phyloP scores from a whole-genome alignment of 2,329 filamentous ascomycete genomes.

The Moelleriella libera region DNA sequence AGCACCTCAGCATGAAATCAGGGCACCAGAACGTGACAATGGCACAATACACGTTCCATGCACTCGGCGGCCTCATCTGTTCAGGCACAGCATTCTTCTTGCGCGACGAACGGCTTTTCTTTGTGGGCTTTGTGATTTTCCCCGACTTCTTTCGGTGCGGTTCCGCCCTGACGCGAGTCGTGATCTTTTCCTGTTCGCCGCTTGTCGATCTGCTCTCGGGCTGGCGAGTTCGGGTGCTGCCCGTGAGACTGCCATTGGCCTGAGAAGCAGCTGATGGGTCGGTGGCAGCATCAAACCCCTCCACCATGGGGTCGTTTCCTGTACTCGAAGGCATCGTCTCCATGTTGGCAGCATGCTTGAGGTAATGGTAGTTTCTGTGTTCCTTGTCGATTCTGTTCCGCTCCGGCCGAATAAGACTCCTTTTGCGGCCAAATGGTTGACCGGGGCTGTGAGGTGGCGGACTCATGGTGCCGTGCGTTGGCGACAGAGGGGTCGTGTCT shows the following conservation, averaged over 20 bases:
- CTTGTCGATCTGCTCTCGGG: slow-evolving; percentile 19
- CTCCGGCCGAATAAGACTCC: slow-evolving; percentile 81
- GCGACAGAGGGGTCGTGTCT: slow-evolving; percentile 41
- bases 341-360: slow-evolving; percentile 91
- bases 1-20: slow-evolving; percentile 69
- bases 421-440: slow-evolving; percentile 49
- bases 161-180: slow-evolving; percentile 12
- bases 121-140: slow-evolving; percentile 41
- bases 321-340: slow-evolving; percentile 79
- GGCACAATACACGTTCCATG: slow-evolving; percentile 94
- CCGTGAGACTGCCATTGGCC: slow-evolving; percentile 30
- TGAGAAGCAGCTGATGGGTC: slow-evolving; percentile 32
- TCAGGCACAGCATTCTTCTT: slow-evolving; percentile 42
- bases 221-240: slow-evolving; percentile 24
- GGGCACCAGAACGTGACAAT: slow-evolving; percentile 92
- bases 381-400: slow-evolving; percentile 71
- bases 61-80: slow-evolving; percentile 62
- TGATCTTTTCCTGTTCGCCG: slow-evolving; percentile 18
- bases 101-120: slow-evolving; percentile 30
- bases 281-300: slow-evolving; percentile 57
- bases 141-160: slow-evolving; percentile 34
- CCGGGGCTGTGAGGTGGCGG: slow-evolving; percentile 14
- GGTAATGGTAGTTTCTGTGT: slow-evolving; percentile 92
- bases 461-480: slow-evolving; percentile 20
- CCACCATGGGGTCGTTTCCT: slow-evolving; percentile 76